Evolutionary conservation across 2,329 filamentous ascomycete genomes (phyloP), one percentile per base, ranked within the genome.

Genomic region (Zymoseptoria passerinii): DNA sequence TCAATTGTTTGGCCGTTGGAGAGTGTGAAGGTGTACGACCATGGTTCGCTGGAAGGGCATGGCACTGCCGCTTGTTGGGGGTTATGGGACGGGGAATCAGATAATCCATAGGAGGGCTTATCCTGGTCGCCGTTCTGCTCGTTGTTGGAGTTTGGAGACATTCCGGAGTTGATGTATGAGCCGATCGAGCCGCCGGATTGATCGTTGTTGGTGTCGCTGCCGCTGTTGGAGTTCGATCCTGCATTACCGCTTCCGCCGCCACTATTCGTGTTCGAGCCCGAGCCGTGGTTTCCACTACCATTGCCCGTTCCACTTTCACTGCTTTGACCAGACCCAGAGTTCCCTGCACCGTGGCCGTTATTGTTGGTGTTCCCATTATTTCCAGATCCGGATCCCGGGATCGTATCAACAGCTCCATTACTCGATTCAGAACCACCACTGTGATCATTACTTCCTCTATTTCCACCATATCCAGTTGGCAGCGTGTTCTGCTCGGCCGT

Each of bases 401-500:
- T 16, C 35, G 35, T 44, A 16, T 44, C 35, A n/a, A 13, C 35
- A n/a, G 35, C n/a, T 16, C 7, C 35, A 5, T 44, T n/a, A n/a
- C 16, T 44, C 35, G 35, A n/a, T 7, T 13, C 35, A 16, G 35
- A 44, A 16, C 35, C 35, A 16, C 10, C 35, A 16, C 35, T 44
- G 13, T 44, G 5, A n/a, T 44, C 35, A n/a, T 44, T 16, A 44
- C n/a, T 4, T 44, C 35, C 35, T 44, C n/a, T 0, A 44, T 44
- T 7, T 4, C 16, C 35, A 44, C 16, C 35, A 44, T 44, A n/a
- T 7, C 35, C 28, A 13, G 56, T 27, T 5, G 58, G 54, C 16
- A 54, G 57, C 35, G 57, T 50, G 27, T 63, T 57, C 19, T 56
- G 48, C 2, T 60, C 8, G 16, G 65, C 62, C 18, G 65, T 66